Conservation (phyloP, 1,139 yeast species). For the Lodderomyces orthopsilosis region DNA sequence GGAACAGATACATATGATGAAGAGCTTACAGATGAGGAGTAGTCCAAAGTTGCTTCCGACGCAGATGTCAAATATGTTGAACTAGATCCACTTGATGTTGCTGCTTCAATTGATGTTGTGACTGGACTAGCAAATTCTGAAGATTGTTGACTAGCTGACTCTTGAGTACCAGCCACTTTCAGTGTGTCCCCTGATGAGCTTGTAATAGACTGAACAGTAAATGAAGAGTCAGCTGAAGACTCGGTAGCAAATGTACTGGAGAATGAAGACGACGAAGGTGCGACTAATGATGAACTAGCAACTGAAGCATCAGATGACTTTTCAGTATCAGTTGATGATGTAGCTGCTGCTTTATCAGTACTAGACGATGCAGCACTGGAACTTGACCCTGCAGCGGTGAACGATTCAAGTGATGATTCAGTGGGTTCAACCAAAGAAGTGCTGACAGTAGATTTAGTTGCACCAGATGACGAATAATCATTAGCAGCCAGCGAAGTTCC, state of each 20-base stretch:
- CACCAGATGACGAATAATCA: neutral
- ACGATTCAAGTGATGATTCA: conserved; percentile 1
- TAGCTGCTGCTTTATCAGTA: neutral
- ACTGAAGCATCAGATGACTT: neutral
- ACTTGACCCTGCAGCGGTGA: neutral
- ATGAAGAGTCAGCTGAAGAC: neutral
- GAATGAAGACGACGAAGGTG: neutral
- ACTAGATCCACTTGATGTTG: neutral
- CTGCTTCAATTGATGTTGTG: neutral
- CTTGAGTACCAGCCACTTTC: neutral
- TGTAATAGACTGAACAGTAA: neutral
- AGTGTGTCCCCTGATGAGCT: neutral
- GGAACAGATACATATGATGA: conserved; percentile 1
- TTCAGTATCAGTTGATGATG: neutral
- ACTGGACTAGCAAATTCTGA: neutral
- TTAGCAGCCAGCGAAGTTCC: neutral
- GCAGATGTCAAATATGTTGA: conserved; percentile 1
- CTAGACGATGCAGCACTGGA: neutral
- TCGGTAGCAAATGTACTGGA: neutral
- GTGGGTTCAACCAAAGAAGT: conserved; percentile 9
- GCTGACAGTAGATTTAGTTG: conserved; percentile 1
- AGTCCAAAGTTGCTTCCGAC: conserved; percentile 4
- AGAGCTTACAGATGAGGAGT: conserved; percentile 1
- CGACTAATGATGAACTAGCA: neutral
- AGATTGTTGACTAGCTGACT: neutral